phyloP scores from a whole-genome alignment of 1,139 yeast genomes.

The Pichia sp. region DNA sequence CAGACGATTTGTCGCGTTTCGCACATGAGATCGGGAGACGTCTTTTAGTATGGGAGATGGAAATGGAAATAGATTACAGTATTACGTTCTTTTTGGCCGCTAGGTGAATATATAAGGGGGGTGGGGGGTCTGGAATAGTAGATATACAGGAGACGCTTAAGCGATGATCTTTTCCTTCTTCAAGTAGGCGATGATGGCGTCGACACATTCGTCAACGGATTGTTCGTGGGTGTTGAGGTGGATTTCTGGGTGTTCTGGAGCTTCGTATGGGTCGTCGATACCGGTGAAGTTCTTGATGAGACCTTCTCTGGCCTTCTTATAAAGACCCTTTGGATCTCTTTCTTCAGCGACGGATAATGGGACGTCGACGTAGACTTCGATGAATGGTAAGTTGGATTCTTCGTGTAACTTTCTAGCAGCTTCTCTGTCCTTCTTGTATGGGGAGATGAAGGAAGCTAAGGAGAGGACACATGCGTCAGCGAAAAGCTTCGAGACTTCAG shows the following conservation, averaged over 20 bases:
- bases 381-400: slow-evolving; percentile 72
- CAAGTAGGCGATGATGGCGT: slow-evolving; percentile 68
- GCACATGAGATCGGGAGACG: not conserved
- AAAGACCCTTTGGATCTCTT: slow-evolving; percentile 96
- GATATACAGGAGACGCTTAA: not conserved
- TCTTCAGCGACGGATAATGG: slow-evolving; percentile 93
- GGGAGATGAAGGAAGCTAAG: slow-evolving; percentile 88
- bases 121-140: not conserved
- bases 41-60: no score
- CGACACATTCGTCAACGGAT: slow-evolving; percentile 79
- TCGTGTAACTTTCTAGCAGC: slow-evolving; percentile 83
- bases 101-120: not conserved
- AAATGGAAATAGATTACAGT: no score
- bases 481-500: slow-evolving; percentile 90
- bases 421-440: slow-evolving; percentile 81
- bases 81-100: no score
- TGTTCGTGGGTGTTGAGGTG: slow-evolving; percentile 72
- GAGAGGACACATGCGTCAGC: slow-evolving; percentile 87
- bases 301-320: slow-evolving; percentile 96
- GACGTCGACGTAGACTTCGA: slow-evolving; percentile 90
- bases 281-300: slow-evolving; percentile 94
- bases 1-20: not conserved
- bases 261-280: slow-evolving; percentile 94
- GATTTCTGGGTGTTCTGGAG: slow-evolving; percentile 81
- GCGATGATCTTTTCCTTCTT: slow-evolving; percentile 17